Base-by-base conservation (phyloP, 2,329 filamentous ascomycete genomes). In the Paraphoma chrysanthemicola region DNA sequence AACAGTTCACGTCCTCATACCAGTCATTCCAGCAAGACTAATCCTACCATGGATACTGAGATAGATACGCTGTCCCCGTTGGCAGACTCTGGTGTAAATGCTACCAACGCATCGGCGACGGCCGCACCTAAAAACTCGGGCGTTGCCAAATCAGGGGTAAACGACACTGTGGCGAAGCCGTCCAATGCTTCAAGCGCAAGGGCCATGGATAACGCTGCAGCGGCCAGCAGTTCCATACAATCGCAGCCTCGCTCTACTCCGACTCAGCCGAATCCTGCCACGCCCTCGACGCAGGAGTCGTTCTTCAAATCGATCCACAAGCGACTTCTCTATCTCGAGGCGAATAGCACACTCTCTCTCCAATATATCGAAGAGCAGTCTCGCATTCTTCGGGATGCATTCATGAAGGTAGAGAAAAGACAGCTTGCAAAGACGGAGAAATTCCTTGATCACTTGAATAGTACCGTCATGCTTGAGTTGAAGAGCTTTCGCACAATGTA, bases 221-320 rank as follows among this genome's bases (percentile, higher is more conserved):
- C 51, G 8, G 66, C 47, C 45, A 62, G 45, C 12, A 38, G 66
- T 9, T 63, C 63, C 46, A 31, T 55, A 28, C 63, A 67, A 31
- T 39, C 64, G 4, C 63, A 68, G 29, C 41, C 65, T 14, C 67
- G 73, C 29, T 56, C 59, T 28, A 65, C 81, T 8, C 70, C 82
- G 42, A 78, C 80, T 28, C 78, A 85, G 64, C 79, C 82, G 1
- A 71, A 67, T 29, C 77, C 84, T 1, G 78, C 90, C 1, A 86
- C 88, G 0, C 93, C 94, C 2, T 93, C 93, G 0, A 95, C 96
- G 1, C 95, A 99, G 76, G 95, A 99, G 74, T 95, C 91, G 1
- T 98, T 99, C 78, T 99, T 97, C 84, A 98, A 98, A 75, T 92
- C 93, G 4, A 90, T 98, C 8, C 92, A 93, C 61, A 98, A 98